Evolutionary conservation across 208 protist species (phyloP).

Genomic region (Sergeia podlipaevii): DNA sequence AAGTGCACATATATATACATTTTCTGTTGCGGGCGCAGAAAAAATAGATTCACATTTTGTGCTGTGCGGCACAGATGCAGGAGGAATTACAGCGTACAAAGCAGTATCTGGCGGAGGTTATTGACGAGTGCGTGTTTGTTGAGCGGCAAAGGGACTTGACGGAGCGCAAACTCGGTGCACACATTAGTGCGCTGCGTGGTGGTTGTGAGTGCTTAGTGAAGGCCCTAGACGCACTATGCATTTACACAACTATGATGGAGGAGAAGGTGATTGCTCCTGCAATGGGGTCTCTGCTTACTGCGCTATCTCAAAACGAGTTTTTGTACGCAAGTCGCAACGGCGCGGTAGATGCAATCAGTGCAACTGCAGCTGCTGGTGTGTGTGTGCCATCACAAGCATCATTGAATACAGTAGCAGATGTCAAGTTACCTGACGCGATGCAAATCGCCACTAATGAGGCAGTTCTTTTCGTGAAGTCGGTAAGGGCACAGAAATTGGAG

Average conservation of each 20-base stretch:
- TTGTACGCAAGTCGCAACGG: too few relatives aligned
- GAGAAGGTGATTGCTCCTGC: not conserved
- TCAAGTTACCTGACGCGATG: too few relatives aligned
- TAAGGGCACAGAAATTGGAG: too few relatives aligned
- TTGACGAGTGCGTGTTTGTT: conserved; percentile 74
- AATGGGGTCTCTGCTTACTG: too few relatives aligned
- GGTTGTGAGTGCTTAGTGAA: not conserved
- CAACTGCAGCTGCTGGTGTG: too few relatives aligned
- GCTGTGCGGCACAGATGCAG: not conserved
- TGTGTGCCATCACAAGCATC: too few relatives aligned
- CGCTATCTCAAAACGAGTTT: too few relatives aligned
- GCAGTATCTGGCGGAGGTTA: conserved; percentile 54
- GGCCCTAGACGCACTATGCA: not conserved
- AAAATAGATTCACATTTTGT: conserved; percentile 12
- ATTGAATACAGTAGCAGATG: too few relatives aligned
- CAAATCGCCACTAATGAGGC: too few relatives aligned
- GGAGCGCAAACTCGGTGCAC: conserved; percentile 12
- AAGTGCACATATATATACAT: not conserved
- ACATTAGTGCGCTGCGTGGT: not conserved
- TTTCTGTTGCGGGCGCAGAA: too few relatives aligned
- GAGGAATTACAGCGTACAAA: conserved; percentile 17
- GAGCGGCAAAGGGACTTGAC: conserved; percentile 53
- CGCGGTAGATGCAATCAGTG: too few relatives aligned
- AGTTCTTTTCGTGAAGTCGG: too few relatives aligned
- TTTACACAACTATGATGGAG: conserved; percentile 3